Evolutionary conservation across 176 grass and related monocot species (phyloP).

Genomic region (Aegilops tauschii): DNA sequence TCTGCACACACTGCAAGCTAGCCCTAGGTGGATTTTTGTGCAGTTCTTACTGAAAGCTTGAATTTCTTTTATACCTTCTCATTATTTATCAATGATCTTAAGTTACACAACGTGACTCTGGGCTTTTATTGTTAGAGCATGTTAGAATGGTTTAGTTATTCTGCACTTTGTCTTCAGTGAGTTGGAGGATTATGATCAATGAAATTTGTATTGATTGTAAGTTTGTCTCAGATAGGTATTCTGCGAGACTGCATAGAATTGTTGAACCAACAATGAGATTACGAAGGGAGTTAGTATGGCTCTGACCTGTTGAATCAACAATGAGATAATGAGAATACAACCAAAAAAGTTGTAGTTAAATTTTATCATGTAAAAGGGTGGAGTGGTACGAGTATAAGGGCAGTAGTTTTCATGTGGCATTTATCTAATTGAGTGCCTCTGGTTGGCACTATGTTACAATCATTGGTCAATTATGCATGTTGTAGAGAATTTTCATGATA

Average conservation of each 20-base stretch:
- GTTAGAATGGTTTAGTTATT: background rate
- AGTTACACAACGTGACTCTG: background rate
- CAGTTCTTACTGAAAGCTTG: background rate
- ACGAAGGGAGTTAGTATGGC: background rate
- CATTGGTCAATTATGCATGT: constrained; percentile 7
- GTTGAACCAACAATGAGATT: constrained; percentile 15
- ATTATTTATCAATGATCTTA: background rate
- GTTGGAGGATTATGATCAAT: background rate
- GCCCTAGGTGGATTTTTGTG: background rate
- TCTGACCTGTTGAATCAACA: too few relatives aligned
- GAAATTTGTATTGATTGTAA: background rate
- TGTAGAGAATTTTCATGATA: background rate
- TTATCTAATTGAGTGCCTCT: background rate
- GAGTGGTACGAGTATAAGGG: background rate
- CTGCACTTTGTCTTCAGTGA: background rate
- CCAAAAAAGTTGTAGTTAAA: background rate
- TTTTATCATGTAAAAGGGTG: background rate
- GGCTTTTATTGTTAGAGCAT: background rate
- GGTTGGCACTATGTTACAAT: background rate
- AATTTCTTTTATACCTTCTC: background rate
- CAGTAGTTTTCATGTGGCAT: background rate
- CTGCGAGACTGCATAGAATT: background rate
- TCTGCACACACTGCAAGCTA: background rate
- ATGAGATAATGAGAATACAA: background rate
- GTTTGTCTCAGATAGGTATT: background rate